A percentile compares a stretch with the other conserved stretches of the same genome.
phyloP scores from a whole-genome alignment of 2,329 filamentous ascomycete species.

The Talaromyces sp. region DNA sequence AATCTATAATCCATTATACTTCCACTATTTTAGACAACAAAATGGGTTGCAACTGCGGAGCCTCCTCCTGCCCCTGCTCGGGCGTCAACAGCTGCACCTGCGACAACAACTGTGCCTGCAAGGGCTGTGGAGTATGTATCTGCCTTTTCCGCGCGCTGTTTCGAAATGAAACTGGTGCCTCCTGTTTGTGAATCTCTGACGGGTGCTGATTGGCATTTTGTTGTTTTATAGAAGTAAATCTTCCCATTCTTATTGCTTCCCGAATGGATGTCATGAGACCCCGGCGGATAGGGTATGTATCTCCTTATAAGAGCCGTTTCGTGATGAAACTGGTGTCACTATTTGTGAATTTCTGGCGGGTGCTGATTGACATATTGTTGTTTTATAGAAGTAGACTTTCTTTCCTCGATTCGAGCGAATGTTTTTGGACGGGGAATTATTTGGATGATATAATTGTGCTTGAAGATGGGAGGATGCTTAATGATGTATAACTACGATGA shows the following conservation, averaged over 20 bases:
- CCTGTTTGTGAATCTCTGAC: background rate
- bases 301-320: background rate
- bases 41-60: slow-evolving; percentile 39
- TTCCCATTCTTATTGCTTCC: background rate
- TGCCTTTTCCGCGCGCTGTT: background rate
- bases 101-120: slow-evolving; percentile 35
- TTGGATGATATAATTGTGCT: background rate
- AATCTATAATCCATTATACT: background rate
- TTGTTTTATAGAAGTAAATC: background rate
- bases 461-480: background rate
- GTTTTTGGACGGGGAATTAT: background rate
- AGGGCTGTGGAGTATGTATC: slow-evolving; percentile 40
- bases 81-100: slow-evolving; percentile 37
- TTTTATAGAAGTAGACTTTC: slow-evolving; percentile 14
- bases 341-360: slow-evolving; percentile 1
- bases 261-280: background rate
- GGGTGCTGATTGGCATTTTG: background rate
- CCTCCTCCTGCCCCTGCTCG: slow-evolving; percentile 33
- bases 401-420: background rate
- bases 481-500: background rate
- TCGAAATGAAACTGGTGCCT: slow-evolving; percentile 14
- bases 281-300: slow-evolving; percentile 32
- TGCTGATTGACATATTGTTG: slow-evolving; percentile 10
- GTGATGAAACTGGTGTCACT: slow-evolving; percentile 11
- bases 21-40: background rate